Base-by-base conservation (phyloP, 768 basidiomycete species). In the Porpolomopsis calyptriformis region DNA sequence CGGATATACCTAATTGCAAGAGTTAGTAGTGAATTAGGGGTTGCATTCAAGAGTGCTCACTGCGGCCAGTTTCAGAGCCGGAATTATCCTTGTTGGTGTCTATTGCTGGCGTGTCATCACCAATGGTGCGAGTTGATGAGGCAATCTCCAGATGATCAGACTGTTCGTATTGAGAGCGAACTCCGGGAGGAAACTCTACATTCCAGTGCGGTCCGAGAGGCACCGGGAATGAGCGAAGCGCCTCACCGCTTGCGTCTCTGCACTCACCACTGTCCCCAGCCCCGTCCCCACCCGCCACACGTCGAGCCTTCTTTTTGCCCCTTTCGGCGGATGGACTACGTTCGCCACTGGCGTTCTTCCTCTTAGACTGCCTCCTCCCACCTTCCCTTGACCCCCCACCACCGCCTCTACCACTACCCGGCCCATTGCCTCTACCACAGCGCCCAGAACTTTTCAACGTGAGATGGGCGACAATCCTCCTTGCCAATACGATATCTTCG, bases 1-100 rank as follows among this genome's bases (percentile, higher is more conserved):
- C 38, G n/a, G 46, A 42, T 18, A 47, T 24, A 47, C 46, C 46
- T 47, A 31, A 40, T 47, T 31, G 27, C 14, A 34, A 29, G 27
- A 41, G 22, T 29, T 22, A 40, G 22, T 34, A 31, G 29, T 47
- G 46, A 46, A 41, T 16, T 41, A 24, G 20, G 23, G 23, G 31
- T 34, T 33, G 23, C 18, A 33, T 44, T 34, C n/a, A 14, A 22
- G 23, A 31, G 29, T 40, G 40, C 46, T 40, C 40, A 47, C 38
- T 47, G 25, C n/a, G 39, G 19, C 38, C 46, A 46, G 20, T 22
- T 44, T 44, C 43, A 16, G 29, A 36, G 26, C 26, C 43, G 29
- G 27, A 36, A 44, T 44, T 24, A 44, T 34, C 19, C 14, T 18
- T 20, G 37, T 39, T 16, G n/a, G 31, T 34, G 31, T 34, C 40